phyloP scores from a whole-genome alignment of 2,329 filamentous ascomycete species.

The Trichoderma semiorbis region DNA sequence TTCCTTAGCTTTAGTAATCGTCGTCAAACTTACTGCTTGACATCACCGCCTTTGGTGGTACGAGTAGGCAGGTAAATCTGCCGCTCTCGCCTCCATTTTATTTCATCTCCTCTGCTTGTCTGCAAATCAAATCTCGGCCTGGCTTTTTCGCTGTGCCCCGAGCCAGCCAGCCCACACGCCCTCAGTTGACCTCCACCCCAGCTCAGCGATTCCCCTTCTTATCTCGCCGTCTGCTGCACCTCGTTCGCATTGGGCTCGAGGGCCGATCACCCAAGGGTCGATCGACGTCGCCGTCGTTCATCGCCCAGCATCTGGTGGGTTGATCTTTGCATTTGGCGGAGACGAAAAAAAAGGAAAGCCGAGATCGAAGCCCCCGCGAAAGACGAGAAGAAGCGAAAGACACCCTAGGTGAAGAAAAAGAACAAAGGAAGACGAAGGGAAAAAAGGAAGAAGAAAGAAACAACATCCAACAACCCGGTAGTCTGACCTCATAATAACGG shows the following conservation, averaged over 20 bases:
- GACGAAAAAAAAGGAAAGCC: not conserved
- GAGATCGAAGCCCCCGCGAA: not conserved
- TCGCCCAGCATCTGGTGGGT: not conserved
- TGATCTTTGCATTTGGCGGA: not conserved
- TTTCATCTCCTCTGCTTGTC: not conserved
- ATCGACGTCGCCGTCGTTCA: not conserved
- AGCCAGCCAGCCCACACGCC: not conserved
- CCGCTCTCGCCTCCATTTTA: not conserved
- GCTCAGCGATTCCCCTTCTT: slow-evolving; percentile 1
- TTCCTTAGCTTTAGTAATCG: not conserved
- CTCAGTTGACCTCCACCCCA: slow-evolving; percentile 3
- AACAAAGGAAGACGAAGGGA: not conserved
- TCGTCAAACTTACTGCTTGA: not conserved
- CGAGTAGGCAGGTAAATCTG: not conserved
- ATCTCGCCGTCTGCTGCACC: not conserved
- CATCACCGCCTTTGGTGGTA: slow-evolving; percentile 1
- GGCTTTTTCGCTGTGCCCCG: slow-evolving; percentile 4
- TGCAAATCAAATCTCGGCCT: not conserved
- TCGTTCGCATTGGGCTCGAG: slow-evolving; percentile 2
- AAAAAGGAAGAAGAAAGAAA: not conserved
- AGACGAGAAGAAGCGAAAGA: not conserved
- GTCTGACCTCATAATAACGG: slow-evolving; percentile 4
- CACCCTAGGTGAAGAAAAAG: not conserved
- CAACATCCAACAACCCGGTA: not conserved
- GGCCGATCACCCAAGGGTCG: slow-evolving; percentile 6